These are phyloP conservation scores for Myxozyma lipomycoides DNA, from an alignment of 805 yeast species.

Conservation along the genomic window DNA sequence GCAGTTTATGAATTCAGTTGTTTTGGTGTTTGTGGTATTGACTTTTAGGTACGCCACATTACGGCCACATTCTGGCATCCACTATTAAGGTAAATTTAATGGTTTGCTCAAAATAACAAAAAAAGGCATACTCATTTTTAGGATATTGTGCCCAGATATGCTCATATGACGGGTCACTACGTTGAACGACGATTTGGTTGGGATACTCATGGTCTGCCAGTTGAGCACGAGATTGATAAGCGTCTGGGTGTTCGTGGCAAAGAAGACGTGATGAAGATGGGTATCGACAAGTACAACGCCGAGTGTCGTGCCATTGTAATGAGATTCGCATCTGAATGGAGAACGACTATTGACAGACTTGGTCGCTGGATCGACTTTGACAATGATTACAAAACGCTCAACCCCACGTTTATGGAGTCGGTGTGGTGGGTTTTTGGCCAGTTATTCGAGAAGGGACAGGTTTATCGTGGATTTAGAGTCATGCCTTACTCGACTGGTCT, in stretches of 20 bases:
- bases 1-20: too few relatives aligned
- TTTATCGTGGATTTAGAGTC: slow-evolving; percentile 91
- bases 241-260: slow-evolving; percentile 87
- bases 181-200: slow-evolving; percentile 98
- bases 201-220: slow-evolving; percentile 99
- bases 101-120: neutral
- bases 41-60: slow-evolving; percentile 86
- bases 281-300: slow-evolving; percentile 86
- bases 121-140: neutral
- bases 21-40: neutral
- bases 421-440: slow-evolving; percentile 98
- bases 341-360: slow-evolving; percentile 82
- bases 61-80: slow-evolving; percentile 95
- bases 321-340: slow-evolving; percentile 96
- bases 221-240: slow-evolving; percentile 98
- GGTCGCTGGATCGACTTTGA: slow-evolving; percentile 99
- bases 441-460: slow-evolving; percentile 77
- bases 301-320: slow-evolving; percentile 97
- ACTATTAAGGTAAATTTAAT: slow-evolving; percentile 60
- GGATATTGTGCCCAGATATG: slow-evolving; percentile 95
- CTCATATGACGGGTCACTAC: slow-evolving; percentile 93
- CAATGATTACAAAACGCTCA: slow-evolving; percentile 77
- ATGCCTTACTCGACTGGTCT: slow-evolving; percentile 99
- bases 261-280: slow-evolving; percentile 90
- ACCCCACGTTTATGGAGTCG: slow-evolving; percentile 95